These are phyloP conservation scores for Malassezia brasiliensis DNA, from an alignment of 1,284 basidiomycete genomes.

Conservation along the genomic window DNA sequence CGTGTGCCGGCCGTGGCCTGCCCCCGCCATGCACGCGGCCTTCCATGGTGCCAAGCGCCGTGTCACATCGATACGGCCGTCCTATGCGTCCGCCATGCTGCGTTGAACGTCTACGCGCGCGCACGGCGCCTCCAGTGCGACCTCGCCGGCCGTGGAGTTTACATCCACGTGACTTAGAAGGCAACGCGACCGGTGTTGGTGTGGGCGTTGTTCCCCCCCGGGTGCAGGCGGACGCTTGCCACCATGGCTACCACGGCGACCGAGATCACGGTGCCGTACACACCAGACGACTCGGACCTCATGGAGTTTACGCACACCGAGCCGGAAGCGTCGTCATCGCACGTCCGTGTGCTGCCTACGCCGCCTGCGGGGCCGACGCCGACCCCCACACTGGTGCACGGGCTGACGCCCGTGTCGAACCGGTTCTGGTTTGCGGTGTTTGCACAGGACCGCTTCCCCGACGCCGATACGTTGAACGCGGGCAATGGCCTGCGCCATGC, in stretches of 20 bases:
- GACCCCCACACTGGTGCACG: conserved; percentile 18
- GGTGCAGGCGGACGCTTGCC: background rate
- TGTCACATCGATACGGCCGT: no score
- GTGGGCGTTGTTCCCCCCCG: background rate
- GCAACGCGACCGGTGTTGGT: background rate
- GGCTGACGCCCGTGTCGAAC: conserved; percentile 32
- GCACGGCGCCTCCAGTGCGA: background rate
- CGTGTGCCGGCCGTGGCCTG: no score
- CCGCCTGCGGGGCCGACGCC: background rate
- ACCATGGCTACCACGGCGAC: background rate
- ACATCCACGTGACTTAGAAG: background rate
- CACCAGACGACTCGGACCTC: conserved; percentile 38
- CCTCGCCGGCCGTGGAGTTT: background rate
- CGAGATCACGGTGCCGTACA: conserved; percentile 10
- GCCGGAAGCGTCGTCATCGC: no score
- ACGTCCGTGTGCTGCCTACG: no score
- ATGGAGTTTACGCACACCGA: conserved; percentile 16
- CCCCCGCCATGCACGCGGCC: no score
- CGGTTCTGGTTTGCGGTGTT: conserved; percentile 41
- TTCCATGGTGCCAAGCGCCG: no score
- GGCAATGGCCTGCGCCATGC: conserved; percentile 14
- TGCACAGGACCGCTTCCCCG: conserved; percentile 11
- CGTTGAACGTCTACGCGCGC: background rate
- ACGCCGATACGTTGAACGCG: conserved; percentile 23
- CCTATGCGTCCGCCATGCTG: no score